Evolutionary conservation across 306 rosid genomes (phyloP).

Genomic region (Prinsepia uniflora): DNA sequence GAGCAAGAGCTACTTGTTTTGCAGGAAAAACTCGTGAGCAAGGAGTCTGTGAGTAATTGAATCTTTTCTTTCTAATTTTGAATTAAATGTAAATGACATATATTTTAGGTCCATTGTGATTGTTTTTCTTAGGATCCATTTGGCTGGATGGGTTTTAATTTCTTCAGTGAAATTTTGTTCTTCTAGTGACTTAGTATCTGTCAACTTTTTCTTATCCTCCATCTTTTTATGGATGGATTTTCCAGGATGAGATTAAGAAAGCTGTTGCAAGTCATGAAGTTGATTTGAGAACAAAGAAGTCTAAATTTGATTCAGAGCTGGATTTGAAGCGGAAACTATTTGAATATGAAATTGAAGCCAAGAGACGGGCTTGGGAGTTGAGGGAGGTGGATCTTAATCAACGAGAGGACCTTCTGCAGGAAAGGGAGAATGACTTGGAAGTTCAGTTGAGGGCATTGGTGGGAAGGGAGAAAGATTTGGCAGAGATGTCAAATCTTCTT

Average conservation of each 20-base stretch:
- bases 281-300: slow-evolving; percentile 46
- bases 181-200: background rate
- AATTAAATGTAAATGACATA: background rate
- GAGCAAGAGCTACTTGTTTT: slow-evolving; percentile 63
- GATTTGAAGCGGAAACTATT: slow-evolving; percentile 49
- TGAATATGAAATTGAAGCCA: slow-evolving; percentile 78
- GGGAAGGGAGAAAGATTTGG: slow-evolving; percentile 73
- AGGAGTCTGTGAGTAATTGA: slow-evolving; percentile 63
- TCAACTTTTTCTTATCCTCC: background rate
- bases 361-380: slow-evolving; percentile 95
- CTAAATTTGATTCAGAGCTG: slow-evolving; percentile 71
- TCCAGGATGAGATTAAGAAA: slow-evolving; percentile 71
- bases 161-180: background rate
- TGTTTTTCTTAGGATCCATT: background rate
- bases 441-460: slow-evolving; percentile 52
- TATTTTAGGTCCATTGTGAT: slow-evolving; percentile 17
- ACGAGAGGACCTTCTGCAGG: slow-evolving; percentile 55
- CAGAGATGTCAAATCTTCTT: slow-evolving; percentile 46
- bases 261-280: slow-evolving; percentile 58
- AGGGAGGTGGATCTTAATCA: slow-evolving; percentile 92
- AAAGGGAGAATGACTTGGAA: slow-evolving; percentile 75
- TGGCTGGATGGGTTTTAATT: background rate
- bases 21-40: slow-evolving; percentile 58
- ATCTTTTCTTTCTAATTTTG: background rate
- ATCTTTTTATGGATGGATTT: slow-evolving; percentile 19